Evolutionary conservation across 495 filamentous ascomycete species (phyloP), one percentile per base, ranked within the genome.

Genomic region (Viridothelium virens): DNA sequence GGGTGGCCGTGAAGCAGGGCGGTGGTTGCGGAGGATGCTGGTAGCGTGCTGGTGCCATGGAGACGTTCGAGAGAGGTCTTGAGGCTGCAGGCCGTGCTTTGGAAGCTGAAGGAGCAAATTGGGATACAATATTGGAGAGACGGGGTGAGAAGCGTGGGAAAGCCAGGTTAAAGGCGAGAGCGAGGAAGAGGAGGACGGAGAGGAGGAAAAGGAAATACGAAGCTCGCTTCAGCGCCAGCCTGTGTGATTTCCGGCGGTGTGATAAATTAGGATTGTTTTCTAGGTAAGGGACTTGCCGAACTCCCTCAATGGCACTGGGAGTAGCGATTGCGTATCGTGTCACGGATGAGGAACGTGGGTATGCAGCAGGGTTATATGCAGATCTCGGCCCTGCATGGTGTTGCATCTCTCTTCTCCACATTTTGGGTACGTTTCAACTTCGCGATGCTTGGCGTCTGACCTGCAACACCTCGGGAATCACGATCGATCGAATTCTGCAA

Each of bases 1-100:
- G 85, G 56, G 91, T 96, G 62, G 90, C 90, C 0, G 85, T 92
- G 79, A 97, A 97, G 50, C 86, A 79, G 18, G 93, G 91, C 47
- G 94, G 92, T 31, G 86, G 80, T 75, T 96, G 92, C 25, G 92
- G 91, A 63, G 92, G 91, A 67, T 83, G 87, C 72, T 82, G 78
- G 72, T 84, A 87, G 70, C 86, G 77, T 67, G 82, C 78, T 59
- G 86, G 84, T 31, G 86, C 87, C 89, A 91, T 91, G 65, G 77
- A 84, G 69, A 81, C 79, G 67, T 82, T 87, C 7, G 85, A 85
- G 67, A 89, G 72, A 37, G 82, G 80, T 72, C 83, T 66, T 74
- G 61, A 73, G 14, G 53, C 63, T 44, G 53, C 68, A 66, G 61
- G 70, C 14, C 7, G 66, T 16, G 64, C 33, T 39, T 68, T 68